Conservation (phyloP, 2,329 filamentous ascomycete species). For the Ramichloridium luteum region DNA sequence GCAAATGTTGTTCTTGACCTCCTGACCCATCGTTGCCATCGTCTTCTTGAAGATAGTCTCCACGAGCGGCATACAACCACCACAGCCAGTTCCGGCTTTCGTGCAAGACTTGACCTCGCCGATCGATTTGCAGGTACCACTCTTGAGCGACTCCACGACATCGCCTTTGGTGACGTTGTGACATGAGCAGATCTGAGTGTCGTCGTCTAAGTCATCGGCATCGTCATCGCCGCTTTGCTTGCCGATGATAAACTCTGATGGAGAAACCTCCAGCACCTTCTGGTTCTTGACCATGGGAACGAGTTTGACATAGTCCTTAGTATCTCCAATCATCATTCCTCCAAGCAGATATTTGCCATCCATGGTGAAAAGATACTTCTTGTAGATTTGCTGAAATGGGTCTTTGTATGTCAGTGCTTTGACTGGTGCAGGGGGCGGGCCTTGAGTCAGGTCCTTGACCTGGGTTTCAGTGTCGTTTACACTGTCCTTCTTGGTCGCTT, state of each 20-base stretch:
- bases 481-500: slow-evolving; percentile 33
- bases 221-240: slow-evolving; percentile 65
- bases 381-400: slow-evolving; percentile 78
- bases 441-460: slow-evolving; percentile 43
- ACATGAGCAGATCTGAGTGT: slow-evolving; percentile 83
- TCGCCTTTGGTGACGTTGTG: slow-evolving; percentile 87
- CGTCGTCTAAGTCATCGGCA: slow-evolving; percentile 66
- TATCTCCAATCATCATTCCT: slow-evolving; percentile 97
- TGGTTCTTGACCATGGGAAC: slow-evolving; percentile 78
- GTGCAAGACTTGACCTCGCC: slow-evolving; percentile 79
- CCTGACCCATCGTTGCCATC: slow-evolving; percentile 73
- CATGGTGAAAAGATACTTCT: slow-evolving; percentile 82
- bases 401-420: slow-evolving; percentile 83
- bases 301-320: slow-evolving; percentile 77
- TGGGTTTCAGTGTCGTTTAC: slow-evolving; percentile 28
- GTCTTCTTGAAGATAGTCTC: slow-evolving; percentile 83
- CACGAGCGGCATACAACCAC: slow-evolving; percentile 79
- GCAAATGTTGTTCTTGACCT: slow-evolving; percentile 78
- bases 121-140: slow-evolving; percentile 68
- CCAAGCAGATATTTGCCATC: slow-evolving; percentile 84
- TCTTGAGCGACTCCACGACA: slow-evolving; percentile 58
- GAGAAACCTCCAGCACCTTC: slow-evolving; percentile 64
- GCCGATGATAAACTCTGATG: slow-evolving; percentile 73
- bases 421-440: slow-evolving; percentile 48
- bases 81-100: slow-evolving; percentile 82